These are phyloP conservation scores for Clitopilus hobsonii DNA, from an alignment of 768 basidiomycete genomes.

Conservation along the genomic window DNA sequence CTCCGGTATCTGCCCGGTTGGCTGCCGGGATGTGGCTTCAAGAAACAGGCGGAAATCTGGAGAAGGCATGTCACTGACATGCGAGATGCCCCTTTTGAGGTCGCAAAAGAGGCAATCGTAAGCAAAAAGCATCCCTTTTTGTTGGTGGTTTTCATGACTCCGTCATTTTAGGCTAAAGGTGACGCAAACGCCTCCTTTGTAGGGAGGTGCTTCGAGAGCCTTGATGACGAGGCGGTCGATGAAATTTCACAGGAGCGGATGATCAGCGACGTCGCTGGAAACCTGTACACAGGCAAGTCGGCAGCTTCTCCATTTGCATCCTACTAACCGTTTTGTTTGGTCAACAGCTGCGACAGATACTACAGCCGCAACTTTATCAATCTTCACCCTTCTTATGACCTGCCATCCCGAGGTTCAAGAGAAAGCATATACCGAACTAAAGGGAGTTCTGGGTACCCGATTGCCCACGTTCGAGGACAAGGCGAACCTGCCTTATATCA, in stretches of 20 bases:
- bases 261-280: not conserved
- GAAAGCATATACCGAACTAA: slow-evolving; percentile 29
- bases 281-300: slow-evolving; percentile 6
- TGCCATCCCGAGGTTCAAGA: slow-evolving; percentile 24
- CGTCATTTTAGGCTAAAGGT: not conserved
- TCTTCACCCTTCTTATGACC: slow-evolving; percentile 23
- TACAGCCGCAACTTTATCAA: slow-evolving; percentile 22
- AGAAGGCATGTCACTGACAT: no score
- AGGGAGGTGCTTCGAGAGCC: not conserved
- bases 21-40: no score
- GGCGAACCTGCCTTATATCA: slow-evolving; percentile 22
- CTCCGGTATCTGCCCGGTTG: no score
- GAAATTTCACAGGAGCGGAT: not conserved
- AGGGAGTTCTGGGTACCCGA: slow-evolving; percentile 21
- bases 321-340: no score
- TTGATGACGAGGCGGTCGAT: not conserved
- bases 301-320: slow-evolving; percentile 8
- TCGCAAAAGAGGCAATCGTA: no score
- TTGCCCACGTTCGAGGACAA: slow-evolving; percentile 27
- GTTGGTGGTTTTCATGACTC: no score
- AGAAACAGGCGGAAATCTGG: no score
- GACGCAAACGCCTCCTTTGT: not conserved
- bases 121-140: no score
- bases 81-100: no score
- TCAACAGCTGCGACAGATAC: slow-evolving; percentile 12